A percentile compares a stretch with the other conserved stretches of the same genome.
These are phyloP conservation scores for Pyrenula massariospora DNA, from an alignment of 495 filamentous ascomycete genomes.

Conservation along the genomic window DNA sequence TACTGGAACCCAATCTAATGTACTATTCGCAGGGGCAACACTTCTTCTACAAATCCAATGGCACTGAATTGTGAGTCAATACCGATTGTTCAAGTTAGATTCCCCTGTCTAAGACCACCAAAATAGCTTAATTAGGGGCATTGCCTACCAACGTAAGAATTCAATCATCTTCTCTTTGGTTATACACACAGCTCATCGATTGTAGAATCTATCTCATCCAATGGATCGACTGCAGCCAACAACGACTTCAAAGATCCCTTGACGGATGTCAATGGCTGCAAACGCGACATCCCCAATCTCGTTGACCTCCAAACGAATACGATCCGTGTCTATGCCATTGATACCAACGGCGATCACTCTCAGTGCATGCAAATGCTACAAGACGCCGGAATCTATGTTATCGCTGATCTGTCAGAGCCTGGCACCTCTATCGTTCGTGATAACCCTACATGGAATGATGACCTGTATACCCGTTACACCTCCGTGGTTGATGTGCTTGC, in stretches of 20 bases:
- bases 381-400: constrained; percentile 85
- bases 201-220: constrained; percentile 11
- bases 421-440: constrained; percentile 71
- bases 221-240: constrained; percentile 21
- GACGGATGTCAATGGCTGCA: constrained; percentile 53
- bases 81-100: no score
- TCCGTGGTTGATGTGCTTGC: constrained; percentile 67
- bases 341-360: constrained; percentile 68
- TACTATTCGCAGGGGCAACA: constrained; percentile 44
- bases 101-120: constrained; percentile 6
- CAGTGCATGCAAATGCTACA: constrained; percentile 74
- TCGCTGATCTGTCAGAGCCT: constrained; percentile 79
- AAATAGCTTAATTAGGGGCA: constrained; percentile 61
- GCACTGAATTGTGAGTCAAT: constrained; percentile 62
- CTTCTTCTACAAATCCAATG: constrained; percentile 68
- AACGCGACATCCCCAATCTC: constrained; percentile 75
- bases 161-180: no score
- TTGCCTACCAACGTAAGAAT: constrained; percentile 69
- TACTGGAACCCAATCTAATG: no score
- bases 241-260: constrained; percentile 54
- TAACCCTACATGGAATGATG: constrained; percentile 61
- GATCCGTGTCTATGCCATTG: constrained; percentile 87
- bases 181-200: constrained; percentile 30
- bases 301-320: constrained; percentile 70
- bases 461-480: constrained; percentile 69